Conservation (phyloP, 352 stramenopile genomes). For the Phytophthora ramorum region DNA sequence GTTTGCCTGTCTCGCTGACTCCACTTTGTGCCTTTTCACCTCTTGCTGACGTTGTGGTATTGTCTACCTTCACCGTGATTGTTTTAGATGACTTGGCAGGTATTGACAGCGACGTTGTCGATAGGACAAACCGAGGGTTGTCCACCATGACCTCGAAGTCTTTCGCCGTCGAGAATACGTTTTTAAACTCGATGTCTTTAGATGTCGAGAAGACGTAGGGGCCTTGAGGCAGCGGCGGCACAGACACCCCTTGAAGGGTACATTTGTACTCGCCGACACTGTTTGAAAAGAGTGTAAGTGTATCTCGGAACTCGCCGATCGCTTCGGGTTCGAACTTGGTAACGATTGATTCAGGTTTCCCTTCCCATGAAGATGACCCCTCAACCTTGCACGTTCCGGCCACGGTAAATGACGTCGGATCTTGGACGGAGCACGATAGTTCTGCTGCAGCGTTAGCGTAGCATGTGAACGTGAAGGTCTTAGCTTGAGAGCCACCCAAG, state of each 20-base stretch:
- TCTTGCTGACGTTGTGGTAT: constrained; percentile 4
- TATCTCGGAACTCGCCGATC: constrained; percentile 87
- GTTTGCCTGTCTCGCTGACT: constrained; percentile 60
- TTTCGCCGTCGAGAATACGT: constrained; percentile 81
- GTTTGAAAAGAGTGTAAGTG: constrained; percentile 67
- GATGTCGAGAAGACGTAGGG: constrained; percentile 75
- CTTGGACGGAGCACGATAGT: constrained; percentile 61
- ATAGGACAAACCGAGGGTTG: constrained; percentile 74
- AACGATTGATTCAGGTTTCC: constrained; percentile 58
- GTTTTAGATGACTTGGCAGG: constrained; percentile 68
- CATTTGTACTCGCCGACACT: constrained; percentile 87
- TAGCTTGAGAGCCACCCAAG: constrained; percentile 76
- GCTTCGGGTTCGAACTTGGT: constrained; percentile 91
- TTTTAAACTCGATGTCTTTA: constrained; percentile 90
- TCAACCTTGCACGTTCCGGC: constrained; percentile 58
- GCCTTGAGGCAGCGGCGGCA: constrained; percentile 82
- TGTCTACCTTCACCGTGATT: constrained; percentile 72
- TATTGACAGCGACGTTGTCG: constrained; percentile 63
- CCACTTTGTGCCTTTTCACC: constrained; percentile 16
- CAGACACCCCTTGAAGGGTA: constrained; percentile 77
- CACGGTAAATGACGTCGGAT: constrained; percentile 79
- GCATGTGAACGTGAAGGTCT: constrained; percentile 83
- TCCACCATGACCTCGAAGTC: constrained; percentile 88
- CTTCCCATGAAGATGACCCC: constrained; percentile 74
- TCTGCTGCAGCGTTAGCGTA: constrained; percentile 52